Evolutionary conservation across 768 basidiomycete species (phyloP).

Genomic region (Phaffia tasmanica): DNA sequence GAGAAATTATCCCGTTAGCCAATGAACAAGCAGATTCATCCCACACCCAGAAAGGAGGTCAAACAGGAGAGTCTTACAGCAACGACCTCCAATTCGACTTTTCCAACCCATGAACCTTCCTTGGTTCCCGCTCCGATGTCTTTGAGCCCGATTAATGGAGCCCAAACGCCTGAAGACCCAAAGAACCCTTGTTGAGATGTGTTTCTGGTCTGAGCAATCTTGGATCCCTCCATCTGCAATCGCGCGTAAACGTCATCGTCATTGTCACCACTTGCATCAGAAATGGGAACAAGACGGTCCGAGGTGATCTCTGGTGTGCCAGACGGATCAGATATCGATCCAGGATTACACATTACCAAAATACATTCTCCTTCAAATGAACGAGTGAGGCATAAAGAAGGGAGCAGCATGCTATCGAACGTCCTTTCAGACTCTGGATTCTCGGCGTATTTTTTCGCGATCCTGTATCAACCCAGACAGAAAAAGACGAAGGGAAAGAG

Average conservation of each 20-base stretch:
- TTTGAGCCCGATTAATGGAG: conserved; percentile 6
- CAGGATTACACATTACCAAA: conserved; percentile 6
- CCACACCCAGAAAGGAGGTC: no score
- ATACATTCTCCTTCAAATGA: not conserved
- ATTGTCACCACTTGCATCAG: not conserved
- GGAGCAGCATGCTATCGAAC: conserved; percentile 9
- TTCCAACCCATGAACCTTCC: not conserved
- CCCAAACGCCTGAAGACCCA: conserved; percentile 12
- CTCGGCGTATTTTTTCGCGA: conserved; percentile 5
- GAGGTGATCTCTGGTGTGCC: conserved; percentile 1
- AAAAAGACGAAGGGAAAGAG: not conserved
- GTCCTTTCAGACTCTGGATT: not conserved
- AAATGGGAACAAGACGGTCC: no score
- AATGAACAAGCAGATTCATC: no score
- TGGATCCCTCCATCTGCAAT: not conserved
- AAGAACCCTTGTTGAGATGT: conserved; percentile 7
- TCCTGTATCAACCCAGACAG: not conserved
- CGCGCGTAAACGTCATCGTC: not conserved
- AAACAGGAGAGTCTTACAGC: not conserved
- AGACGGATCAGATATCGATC: not conserved
- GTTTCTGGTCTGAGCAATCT: not conserved
- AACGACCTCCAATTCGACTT: conserved; percentile 3
- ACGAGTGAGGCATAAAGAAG: not conserved
- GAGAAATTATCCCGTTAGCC: no score
- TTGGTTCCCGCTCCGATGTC: not conserved